Percentiles rank a stretch among this genome's conserved stretches.
These are phyloP conservation scores for Camellia granthamiana DNA, from an alignment of 148 eudicot genomes.

Conservation along the genomic window DNA sequence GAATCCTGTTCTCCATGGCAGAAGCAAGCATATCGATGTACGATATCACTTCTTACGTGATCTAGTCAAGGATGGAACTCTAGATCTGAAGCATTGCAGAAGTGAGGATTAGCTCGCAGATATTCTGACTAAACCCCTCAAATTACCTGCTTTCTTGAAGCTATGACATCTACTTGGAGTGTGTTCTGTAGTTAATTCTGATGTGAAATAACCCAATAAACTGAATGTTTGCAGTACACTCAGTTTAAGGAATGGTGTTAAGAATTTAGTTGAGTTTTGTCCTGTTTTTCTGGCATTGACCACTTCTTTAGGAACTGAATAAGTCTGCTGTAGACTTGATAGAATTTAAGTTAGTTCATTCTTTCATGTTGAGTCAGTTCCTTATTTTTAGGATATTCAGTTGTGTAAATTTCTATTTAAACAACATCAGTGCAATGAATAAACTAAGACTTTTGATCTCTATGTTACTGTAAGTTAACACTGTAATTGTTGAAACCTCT, in stretches of 20 bases:
- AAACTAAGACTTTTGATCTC: no score
- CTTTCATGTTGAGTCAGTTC: no score
- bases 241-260: not conserved
- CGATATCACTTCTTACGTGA: constrained; percentile 6
- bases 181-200: not conserved
- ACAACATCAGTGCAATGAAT: no score
- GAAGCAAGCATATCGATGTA: constrained; percentile 4
- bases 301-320: no score
- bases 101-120: constrained; percentile 9
- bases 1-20: not conserved
- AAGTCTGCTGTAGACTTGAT: no score
- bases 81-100: constrained; percentile 4
- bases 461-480: no score
- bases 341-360: no score
- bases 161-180: not conserved
- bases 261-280: no score
- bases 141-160: not conserved
- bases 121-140: constrained; percentile 9
- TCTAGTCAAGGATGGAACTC: not conserved
- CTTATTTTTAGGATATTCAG: no score
- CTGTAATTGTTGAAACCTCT: no score
- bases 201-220: not conserved
- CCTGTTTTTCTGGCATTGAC: no score
- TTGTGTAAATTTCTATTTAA: no score
- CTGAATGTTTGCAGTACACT: not conserved